phyloP scores from a whole-genome alignment of 352 stramenopile species.

The Phytophthora cryptogea region DNA sequence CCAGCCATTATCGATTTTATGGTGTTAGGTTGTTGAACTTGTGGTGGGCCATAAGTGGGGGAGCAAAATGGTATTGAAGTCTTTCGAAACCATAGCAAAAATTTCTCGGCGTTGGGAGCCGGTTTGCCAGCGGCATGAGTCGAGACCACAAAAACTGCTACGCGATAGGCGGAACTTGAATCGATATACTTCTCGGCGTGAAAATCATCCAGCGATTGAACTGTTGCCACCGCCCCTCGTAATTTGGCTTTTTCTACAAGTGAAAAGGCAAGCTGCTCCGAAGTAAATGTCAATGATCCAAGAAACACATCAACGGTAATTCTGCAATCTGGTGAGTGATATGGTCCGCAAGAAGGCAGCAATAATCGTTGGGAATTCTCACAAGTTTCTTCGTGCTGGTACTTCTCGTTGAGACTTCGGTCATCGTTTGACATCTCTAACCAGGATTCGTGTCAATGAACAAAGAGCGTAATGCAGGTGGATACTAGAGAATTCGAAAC shows the following conservation, averaged over 20 bases:
- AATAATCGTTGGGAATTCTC: not conserved
- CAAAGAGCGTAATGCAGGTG: not conserved
- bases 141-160: slow-evolving; percentile 88
- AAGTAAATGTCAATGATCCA: slow-evolving; percentile 91
- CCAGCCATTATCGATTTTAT: not conserved
- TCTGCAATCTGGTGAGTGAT: not conserved
- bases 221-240: slow-evolving; percentile 31
- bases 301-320: slow-evolving; percentile 82
- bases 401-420: not conserved
- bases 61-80: slow-evolving; percentile 1
- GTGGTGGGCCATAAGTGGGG: slow-evolving; percentile 1
- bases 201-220: slow-evolving; percentile 46
- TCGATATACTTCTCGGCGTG: slow-evolving; percentile 25
- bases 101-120: slow-evolving; percentile 41
- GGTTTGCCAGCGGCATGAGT: slow-evolving; percentile 94
- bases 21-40: not conserved
- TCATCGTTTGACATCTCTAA: slow-evolving; percentile 1
- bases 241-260: slow-evolving; percentile 55
- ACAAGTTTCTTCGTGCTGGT: not conserved
- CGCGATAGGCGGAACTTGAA: slow-evolving; percentile 29
- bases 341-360: not conserved
- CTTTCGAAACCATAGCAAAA: slow-evolving; percentile 22
- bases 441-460: not conserved
- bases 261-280: slow-evolving; percentile 87
- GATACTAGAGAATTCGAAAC: not conserved